phyloP scores from a whole-genome alignment of 257 asterid genomes.

The Solanum bulbocastanum region DNA sequence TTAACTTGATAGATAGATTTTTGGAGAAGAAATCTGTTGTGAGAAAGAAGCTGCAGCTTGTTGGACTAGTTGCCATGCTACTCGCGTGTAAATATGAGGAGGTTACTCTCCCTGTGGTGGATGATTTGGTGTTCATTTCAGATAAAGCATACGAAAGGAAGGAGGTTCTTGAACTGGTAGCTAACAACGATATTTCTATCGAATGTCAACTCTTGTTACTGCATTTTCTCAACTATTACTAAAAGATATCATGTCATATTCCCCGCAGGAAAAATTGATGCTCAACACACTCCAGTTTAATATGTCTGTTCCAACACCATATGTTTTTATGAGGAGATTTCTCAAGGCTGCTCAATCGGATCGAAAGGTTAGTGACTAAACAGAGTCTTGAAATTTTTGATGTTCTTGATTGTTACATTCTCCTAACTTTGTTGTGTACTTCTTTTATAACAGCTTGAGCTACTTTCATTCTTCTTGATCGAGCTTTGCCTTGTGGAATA shows the following conservation, averaged over 20 bases:
- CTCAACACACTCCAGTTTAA: slow-evolving; percentile 67
- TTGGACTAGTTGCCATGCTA: slow-evolving; percentile 78
- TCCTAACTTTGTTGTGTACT: neutral
- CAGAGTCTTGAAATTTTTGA: neutral
- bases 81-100: slow-evolving; percentile 92
- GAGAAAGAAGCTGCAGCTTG: slow-evolving; percentile 86
- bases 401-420: neutral
- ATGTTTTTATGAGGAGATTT: slow-evolving; percentile 71
- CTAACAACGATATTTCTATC: neutral
- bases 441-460: slow-evolving; percentile 41
- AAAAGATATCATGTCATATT: neutral
- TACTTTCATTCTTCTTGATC: slow-evolving; percentile 64
- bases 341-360: slow-evolving; percentile 90
- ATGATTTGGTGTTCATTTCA: slow-evolving; percentile 74
- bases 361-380: slow-evolving; percentile 30
- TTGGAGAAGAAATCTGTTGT: slow-evolving; percentile 66
- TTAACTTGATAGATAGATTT: slow-evolving; percentile 74
- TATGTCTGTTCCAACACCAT: slow-evolving; percentile 82
- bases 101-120: slow-evolving; percentile 78
- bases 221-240: neutral
- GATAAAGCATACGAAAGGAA: slow-evolving; percentile 74
- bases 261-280: slow-evolving; percentile 64
- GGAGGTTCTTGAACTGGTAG: slow-evolving; percentile 82
- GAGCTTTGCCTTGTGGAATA: slow-evolving; percentile 84
- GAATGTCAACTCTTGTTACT: neutral